Evolutionary conservation across 768 basidiomycete genomes (phyloP).

Genomic region (Boletellus sp.): DNA sequence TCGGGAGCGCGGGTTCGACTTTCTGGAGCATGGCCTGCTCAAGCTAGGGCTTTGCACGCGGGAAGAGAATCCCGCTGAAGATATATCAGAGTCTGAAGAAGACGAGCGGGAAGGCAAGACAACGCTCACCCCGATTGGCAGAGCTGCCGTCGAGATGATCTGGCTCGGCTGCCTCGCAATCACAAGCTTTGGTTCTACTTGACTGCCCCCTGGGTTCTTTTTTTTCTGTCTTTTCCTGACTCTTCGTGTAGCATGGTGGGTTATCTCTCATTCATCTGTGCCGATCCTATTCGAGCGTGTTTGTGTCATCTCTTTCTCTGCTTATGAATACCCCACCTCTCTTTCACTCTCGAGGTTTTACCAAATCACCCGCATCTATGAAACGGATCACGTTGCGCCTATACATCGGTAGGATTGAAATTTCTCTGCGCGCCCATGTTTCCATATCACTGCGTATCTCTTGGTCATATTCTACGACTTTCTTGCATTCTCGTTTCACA

Average conservation of each 20-base stretch:
- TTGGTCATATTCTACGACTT: conserved; percentile 11
- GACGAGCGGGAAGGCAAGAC: conserved; percentile 42
- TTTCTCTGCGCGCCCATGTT: conserved; percentile 16
- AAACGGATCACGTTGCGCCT: conserved; percentile 4
- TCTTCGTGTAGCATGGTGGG: conserved; percentile 12
- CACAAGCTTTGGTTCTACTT: conserved; percentile 36
- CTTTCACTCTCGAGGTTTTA: not conserved
- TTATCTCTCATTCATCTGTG: conserved; percentile 1
- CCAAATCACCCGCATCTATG: conserved; percentile 8
- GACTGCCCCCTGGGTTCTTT: not conserved
- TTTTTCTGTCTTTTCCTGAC: not conserved
- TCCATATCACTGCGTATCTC: conserved; percentile 3
- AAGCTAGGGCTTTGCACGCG: conserved; percentile 62
- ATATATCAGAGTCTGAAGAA: conserved; percentile 33
- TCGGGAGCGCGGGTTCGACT: conserved; percentile 68
- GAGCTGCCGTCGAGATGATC: conserved; percentile 50
- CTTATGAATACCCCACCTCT: conserved; percentile 4
- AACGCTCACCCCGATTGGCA: conserved; percentile 43
- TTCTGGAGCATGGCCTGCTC: conserved; percentile 74
- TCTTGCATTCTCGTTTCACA: conserved; percentile 11
- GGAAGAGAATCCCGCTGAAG: conserved; percentile 19
- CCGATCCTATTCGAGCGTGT: conserved; percentile 1
- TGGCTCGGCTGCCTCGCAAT: conserved; percentile 54
- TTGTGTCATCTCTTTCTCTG: not conserved
- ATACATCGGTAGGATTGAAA: conserved; percentile 25